phyloP scores from a whole-genome alignment of 805 yeast genomes.

The Saccharomyces kudriavzevii region DNA sequence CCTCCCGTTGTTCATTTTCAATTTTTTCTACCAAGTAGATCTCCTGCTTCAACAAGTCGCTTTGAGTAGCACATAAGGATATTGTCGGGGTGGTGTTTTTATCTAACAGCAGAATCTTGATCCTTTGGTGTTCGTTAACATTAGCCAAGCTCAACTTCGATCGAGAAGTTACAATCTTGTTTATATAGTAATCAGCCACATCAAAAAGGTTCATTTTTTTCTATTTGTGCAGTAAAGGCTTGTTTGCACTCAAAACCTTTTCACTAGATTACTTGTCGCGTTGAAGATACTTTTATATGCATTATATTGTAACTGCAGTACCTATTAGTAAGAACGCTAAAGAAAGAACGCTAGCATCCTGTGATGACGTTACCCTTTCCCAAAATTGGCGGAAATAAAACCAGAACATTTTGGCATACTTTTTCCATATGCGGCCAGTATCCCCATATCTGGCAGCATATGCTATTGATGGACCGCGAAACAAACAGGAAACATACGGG shows the following conservation, averaged over 20 bases:
- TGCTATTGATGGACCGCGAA: not conserved
- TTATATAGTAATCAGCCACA: slow-evolving; percentile 39
- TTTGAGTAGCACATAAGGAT: slow-evolving; percentile 85
- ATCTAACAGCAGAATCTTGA: slow-evolving; percentile 75
- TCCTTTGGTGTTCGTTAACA: slow-evolving; percentile 31
- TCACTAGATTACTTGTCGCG: not conserved
- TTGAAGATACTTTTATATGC: not conserved
- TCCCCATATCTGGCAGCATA: too few relatives aligned
- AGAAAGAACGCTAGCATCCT: not conserved
- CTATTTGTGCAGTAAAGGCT: not conserved
- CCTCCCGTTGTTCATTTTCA: slow-evolving; percentile 53
- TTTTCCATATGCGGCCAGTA: not conserved
- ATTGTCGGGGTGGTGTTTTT: slow-evolving; percentile 70
- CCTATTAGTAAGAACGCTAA: not conserved
- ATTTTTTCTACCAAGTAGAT: slow-evolving; percentile 73
- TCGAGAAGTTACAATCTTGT: slow-evolving; percentile 31
- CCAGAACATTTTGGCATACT: not conserved
- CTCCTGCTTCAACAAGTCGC: slow-evolving; percentile 71
- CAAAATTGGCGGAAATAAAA: not conserved
- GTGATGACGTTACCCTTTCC: not conserved
- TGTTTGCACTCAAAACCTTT: not conserved
- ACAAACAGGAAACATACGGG: not conserved
- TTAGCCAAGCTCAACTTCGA: slow-evolving; percentile 9
- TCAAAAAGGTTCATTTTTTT: slow-evolving; percentile 39
- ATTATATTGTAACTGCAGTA: not conserved